phyloP scores from a whole-genome alignment of 495 filamentous ascomycete species.

The Astrothelium macrocarpum region DNA sequence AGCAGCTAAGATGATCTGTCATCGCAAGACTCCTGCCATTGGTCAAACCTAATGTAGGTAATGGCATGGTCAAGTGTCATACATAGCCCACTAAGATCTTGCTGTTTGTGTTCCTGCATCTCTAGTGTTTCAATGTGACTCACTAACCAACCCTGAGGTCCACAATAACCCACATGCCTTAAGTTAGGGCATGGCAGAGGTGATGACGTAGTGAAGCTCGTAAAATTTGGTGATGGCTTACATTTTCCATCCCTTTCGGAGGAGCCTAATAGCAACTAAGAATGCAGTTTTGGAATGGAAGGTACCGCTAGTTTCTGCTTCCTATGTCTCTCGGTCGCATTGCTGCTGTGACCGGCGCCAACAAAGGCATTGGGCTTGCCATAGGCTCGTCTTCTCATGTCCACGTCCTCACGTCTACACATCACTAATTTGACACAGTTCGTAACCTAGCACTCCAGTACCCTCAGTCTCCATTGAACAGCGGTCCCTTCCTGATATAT shows the following conservation, averaged over 20 bases:
- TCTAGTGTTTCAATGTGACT: neutral
- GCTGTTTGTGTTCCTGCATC: neutral
- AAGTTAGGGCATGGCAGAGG: neutral
- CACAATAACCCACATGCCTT: neutral
- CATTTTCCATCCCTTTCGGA: neutral
- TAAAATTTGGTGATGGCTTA: neutral
- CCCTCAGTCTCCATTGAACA: conserved; percentile 36
- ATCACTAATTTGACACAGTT: conserved; percentile 18
- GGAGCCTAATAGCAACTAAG: neutral
- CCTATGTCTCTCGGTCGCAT: conserved; percentile 26
- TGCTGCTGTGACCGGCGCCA: conserved; percentile 37
- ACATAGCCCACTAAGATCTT: neutral
- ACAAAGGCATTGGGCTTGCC: conserved; percentile 34
- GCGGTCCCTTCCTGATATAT: conserved; percentile 41
- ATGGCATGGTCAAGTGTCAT: neutral
- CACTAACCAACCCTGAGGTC: no score
- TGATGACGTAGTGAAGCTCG: neutral
- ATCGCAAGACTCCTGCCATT: neutral
- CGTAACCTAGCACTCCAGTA: conserved; percentile 40
- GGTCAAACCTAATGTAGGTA: neutral
- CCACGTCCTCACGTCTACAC: conserved; percentile 6
- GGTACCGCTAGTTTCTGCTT: neutral
- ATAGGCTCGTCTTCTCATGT: conserved; percentile 24
- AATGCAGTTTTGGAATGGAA: neutral
- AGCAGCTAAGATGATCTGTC: neutral